phyloP scores from a whole-genome alignment of 306 rosid species.

The Quercus dentata region DNA sequence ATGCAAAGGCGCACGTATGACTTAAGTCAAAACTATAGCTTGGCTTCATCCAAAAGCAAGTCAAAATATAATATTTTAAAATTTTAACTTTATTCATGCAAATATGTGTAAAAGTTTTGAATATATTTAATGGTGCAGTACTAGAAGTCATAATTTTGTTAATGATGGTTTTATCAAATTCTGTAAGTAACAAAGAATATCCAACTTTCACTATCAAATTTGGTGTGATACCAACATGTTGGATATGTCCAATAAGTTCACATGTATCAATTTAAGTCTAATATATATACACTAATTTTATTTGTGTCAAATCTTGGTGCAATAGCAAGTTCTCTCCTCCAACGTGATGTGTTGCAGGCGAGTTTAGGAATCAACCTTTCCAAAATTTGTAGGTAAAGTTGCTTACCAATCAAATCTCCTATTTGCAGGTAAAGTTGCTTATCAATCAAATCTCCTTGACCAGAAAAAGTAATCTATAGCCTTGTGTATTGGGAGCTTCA shows the following conservation, averaged over 20 bases:
- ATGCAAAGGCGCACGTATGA: background rate
- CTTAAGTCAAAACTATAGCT: background rate
- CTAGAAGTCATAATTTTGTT: background rate
- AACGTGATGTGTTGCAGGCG: too few species aligned
- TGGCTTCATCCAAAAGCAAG: background rate
- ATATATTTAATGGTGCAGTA: background rate
- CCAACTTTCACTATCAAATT: background rate
- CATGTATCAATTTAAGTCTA: background rate
- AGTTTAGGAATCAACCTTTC: too few species aligned
- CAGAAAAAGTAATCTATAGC: too few species aligned
- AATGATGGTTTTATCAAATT: background rate
- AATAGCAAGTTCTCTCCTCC: too few species aligned
- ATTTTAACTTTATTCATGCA: background rate
- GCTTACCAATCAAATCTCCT: too few species aligned
- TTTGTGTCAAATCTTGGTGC: too few species aligned
- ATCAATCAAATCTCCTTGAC: too few species aligned
- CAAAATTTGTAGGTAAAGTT: too few species aligned
- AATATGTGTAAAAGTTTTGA: too few species aligned
- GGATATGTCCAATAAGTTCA: background rate
- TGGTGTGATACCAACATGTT: background rate
- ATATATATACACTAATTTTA: too few species aligned
- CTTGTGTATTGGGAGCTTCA: too few species aligned
- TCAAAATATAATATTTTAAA: background rate
- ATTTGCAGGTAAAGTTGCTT: too few species aligned
- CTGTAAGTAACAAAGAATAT: background rate